Evolutionary conservation across 2,329 filamentous ascomycete genomes (phyloP).

Genomic region (Aciculosporium take): DNA sequence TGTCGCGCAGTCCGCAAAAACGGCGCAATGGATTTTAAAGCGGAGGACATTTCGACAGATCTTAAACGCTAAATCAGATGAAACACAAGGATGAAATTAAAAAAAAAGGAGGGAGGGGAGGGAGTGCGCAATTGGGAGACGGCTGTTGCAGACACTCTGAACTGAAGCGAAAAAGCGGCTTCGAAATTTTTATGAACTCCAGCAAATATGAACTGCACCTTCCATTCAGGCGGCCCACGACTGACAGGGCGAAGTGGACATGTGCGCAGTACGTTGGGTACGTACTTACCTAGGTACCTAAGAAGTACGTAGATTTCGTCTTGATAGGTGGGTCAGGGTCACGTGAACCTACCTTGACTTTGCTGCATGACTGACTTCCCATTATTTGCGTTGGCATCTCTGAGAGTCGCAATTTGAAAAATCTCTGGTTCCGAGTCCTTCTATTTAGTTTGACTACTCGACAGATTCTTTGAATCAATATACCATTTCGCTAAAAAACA

Average conservation of each 20-base stretch:
- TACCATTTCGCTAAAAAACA: conserved; percentile 6
- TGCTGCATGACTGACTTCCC: too few relatives aligned
- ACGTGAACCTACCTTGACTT: too few relatives aligned
- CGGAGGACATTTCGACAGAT: conserved; percentile 54
- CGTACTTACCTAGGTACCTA: too few relatives aligned
- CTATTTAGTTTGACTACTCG: too few relatives aligned
- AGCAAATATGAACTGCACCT: conserved; percentile 3
- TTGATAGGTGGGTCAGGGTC: too few relatives aligned
- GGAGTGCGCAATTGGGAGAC: conserved; percentile 8
- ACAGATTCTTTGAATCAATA: too few relatives aligned
- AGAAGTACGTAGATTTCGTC: too few relatives aligned
- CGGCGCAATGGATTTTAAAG: conserved; percentile 63
- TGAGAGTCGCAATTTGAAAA: too few relatives aligned
- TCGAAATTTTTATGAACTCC: conserved; percentile 25
- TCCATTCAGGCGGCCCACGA: not conserved
- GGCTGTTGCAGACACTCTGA: conserved; percentile 11
- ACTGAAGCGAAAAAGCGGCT: conserved; percentile 8
- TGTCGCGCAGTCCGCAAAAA: conserved; percentile 71
- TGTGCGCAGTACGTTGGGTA: too few relatives aligned
- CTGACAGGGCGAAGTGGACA: conserved; percentile 1
- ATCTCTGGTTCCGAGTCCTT: too few relatives aligned
- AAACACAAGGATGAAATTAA: conserved; percentile 11
- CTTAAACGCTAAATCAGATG: not conserved
- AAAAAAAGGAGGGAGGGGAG: conserved; percentile 11
- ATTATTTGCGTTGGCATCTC: too few relatives aligned